Evolutionary conservation across 2,329 filamentous ascomycete genomes (phyloP).

Genomic region (Penicillium sclerotiorum): DNA sequence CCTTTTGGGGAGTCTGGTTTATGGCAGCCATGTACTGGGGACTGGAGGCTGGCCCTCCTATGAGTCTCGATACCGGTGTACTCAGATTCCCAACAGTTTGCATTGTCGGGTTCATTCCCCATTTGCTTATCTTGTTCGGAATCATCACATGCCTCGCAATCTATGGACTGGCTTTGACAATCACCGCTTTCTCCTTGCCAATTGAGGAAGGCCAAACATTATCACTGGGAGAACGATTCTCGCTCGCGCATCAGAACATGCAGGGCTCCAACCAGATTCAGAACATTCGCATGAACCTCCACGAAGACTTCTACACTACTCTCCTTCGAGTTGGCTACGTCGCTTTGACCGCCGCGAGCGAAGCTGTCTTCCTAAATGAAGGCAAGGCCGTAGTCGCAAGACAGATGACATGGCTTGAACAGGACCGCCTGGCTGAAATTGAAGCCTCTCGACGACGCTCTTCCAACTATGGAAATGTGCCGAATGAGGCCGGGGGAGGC

Average conservation of each 20-base stretch:
- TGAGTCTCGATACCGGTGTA: slow-evolving; percentile 59
- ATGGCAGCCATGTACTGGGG: slow-evolving; percentile 84
- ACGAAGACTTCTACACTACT: slow-evolving; percentile 95
- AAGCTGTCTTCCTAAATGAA: slow-evolving; percentile 94
- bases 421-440: slow-evolving; percentile 78
- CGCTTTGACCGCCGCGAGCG: slow-evolving; percentile 87
- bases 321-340: slow-evolving; percentile 84
- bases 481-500: slow-evolving; percentile 14
- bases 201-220: slow-evolving; percentile 48
- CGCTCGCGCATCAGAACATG: slow-evolving; percentile 79
- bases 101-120: slow-evolving; percentile 91
- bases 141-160: slow-evolving; percentile 76
- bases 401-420: slow-evolving; percentile 86
- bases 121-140: slow-evolving; percentile 81
- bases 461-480: slow-evolving; percentile 19
- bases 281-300: slow-evolving; percentile 75
- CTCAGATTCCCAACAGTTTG: slow-evolving; percentile 91
- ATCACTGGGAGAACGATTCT: slow-evolving; percentile 63
- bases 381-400: slow-evolving; percentile 74
- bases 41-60: slow-evolving; percentile 54
- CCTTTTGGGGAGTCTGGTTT: slow-evolving; percentile 86
- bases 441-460: slow-evolving; percentile 52
- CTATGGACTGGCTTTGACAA: slow-evolving; percentile 72
- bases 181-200: slow-evolving; percentile 72
- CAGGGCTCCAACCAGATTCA: slow-evolving; percentile 87